Conservation (phyloP, 2,329 filamentous ascomycete genomes). For the Beauveria scarabaeidicola region DNA sequence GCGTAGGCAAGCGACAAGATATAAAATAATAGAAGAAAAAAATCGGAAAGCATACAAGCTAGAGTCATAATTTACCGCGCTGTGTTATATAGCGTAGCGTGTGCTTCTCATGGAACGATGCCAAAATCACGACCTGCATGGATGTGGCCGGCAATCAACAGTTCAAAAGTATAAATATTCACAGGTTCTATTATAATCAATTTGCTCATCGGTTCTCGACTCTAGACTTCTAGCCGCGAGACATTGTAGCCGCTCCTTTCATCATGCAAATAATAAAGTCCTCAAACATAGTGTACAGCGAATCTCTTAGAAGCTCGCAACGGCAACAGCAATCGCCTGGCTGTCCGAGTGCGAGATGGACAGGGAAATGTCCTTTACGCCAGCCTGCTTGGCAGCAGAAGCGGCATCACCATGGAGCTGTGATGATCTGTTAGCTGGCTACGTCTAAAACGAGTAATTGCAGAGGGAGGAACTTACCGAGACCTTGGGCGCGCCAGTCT, state of each 20-base stretch:
- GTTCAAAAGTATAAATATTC: conserved; percentile 8
- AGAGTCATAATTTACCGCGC: neutral
- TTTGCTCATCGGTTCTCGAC: conserved; percentile 3
- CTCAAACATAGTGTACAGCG: conserved; percentile 1
- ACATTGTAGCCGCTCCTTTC: neutral
- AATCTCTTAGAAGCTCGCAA: conserved; percentile 60
- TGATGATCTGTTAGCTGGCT: conserved; percentile 28
- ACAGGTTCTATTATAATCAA: conserved; percentile 9
- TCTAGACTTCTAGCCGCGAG: neutral
- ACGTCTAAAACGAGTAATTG: neutral
- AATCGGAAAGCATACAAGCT: neutral
- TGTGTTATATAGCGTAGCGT: neutral
- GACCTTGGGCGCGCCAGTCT: conserved; percentile 75
- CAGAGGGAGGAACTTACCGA: conserved; percentile 51
- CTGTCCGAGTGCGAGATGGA: conserved; percentile 94
- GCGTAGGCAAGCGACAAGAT: neutral
- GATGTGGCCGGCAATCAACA: neutral
- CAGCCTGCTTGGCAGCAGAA: conserved; percentile 72
- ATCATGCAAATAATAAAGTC: conserved; percentile 4
- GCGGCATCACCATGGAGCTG: conserved; percentile 84
- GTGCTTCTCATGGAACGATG: neutral
- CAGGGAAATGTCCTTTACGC: conserved; percentile 80
- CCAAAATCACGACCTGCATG: neutral
- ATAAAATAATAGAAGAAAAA: neutral
- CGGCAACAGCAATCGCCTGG: conserved; percentile 90